Evolutionary conservation across 495 filamentous ascomycete species (phyloP), one percentile per base, ranked within the genome.

Genomic region (Xylaria palmicola): DNA sequence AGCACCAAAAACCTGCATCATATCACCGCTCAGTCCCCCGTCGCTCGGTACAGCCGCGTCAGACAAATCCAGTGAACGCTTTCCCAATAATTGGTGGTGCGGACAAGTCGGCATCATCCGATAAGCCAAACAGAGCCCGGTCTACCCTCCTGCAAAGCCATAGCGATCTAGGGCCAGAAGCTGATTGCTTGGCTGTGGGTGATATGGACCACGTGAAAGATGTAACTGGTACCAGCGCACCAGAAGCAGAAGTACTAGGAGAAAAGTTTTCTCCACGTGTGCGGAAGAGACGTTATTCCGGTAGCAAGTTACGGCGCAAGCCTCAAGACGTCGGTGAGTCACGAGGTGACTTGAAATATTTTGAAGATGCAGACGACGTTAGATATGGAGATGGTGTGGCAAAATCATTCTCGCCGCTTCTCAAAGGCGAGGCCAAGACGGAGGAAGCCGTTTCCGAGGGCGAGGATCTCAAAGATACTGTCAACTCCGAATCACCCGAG

Each of bases 321-420:
- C 88, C 85, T 17, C 74, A 77, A 47, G 87, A 87, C 59, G 83
- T 93, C 10, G 79, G 74, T 13, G 79, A 79, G n/a, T 77, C 83
- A 19, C 79, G 83, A 17, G 84, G 88, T n/a, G 84, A 89, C 44
- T 78, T 96, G 6, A 82, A 93, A 70, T 95, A 90, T 65, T 92
- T 88, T 61, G 90, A 93, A 64, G 91, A 85, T 56, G 79, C 79
- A 17, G 82, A 86, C 62, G 84, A 96, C 56, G 90, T 90, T 41
- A 91, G 86, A 6, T 95, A 96, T 74, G 87, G 89, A 63, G 89
- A 93, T 68, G 79, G 76, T 32, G 92, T 92, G 64, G 85, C 91
- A 60, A 88, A 87, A 19, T 81, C 90, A 6, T 29, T 57, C 92
- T 92, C 66, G 63, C 83, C 7, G 90, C 92, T 87, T 89, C 91